Conservation (phyloP, 1,284 basidiomycete genomes). For the Termitomyces sp. region DNA sequence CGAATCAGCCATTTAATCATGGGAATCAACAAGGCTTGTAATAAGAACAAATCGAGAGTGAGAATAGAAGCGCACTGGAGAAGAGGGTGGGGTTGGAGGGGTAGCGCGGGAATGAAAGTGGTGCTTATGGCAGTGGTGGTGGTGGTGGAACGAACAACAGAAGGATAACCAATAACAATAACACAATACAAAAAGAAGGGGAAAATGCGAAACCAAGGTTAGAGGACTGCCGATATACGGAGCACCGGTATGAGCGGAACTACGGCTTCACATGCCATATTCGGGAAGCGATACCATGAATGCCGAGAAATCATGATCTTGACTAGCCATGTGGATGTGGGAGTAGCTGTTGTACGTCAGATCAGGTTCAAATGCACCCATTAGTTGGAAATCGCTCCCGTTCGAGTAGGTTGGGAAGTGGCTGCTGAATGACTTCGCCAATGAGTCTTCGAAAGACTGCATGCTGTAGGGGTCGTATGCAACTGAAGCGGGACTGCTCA, state of each 20-base stretch:
- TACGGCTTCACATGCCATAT: conserved; percentile 20
- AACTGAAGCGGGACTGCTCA: conserved; percentile 23
- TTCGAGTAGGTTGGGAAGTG: conserved; percentile 20
- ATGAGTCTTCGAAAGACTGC: conserved; percentile 22
- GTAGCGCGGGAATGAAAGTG: conserved; percentile 3
- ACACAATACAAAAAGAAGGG: conserved; percentile 6
- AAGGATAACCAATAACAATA: not conserved
- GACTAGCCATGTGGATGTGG: conserved; percentile 19
- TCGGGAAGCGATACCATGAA: conserved; percentile 25
- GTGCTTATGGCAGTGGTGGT: not conserved
- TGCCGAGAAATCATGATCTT: conserved; percentile 24
- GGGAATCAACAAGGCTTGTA: conserved; percentile 4
- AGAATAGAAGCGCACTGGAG: conserved; percentile 9
- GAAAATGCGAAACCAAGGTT: not conserved
- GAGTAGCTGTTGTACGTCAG: conserved; percentile 16
- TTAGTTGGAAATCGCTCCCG: conserved; percentile 14
- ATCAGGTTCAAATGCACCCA: conserved; percentile 12
- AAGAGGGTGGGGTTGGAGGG: conserved; percentile 1
- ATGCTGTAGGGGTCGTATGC: conserved; percentile 18
- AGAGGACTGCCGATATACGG: not conserved
- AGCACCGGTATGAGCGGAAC: conserved; percentile 1
- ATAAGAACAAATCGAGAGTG: conserved; percentile 15
- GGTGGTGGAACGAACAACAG: not conserved
- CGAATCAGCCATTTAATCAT: conserved; percentile 8
- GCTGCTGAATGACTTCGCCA: conserved; percentile 22